Percentiles rank a stretch among this genome's conserved stretches.
Conservation (phyloP, 2,329 filamentous ascomycete genomes). For the Ceratocystis cacaofunesta region DNA sequence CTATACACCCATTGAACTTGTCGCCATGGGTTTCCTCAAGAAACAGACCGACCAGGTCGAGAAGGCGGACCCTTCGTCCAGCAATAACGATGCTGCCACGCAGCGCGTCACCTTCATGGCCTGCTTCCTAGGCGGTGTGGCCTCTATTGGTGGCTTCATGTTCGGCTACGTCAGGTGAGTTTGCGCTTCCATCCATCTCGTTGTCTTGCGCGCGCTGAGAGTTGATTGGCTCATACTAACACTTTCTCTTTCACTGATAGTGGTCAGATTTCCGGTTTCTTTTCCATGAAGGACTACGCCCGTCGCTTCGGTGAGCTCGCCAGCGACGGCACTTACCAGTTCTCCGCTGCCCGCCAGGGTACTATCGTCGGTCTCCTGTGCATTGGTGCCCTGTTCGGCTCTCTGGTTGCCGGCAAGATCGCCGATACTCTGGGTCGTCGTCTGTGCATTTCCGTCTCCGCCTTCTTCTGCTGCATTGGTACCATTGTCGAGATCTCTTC, state of each 20-base stretch:
- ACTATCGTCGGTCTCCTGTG: slow-evolving; percentile 49
- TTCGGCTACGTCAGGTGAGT: slow-evolving; percentile 42
- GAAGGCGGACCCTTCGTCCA: slow-evolving; percentile 12
- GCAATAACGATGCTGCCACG: slow-evolving; percentile 13
- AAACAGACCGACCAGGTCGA: slow-evolving; percentile 17
- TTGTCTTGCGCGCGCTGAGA: not conserved
- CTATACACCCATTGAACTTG: not conserved
- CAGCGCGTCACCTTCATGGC: slow-evolving; percentile 29
- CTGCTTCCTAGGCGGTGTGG: slow-evolving; percentile 35
- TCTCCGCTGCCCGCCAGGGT: slow-evolving; percentile 45
- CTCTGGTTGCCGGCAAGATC: slow-evolving; percentile 42
- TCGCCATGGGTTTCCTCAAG: slow-evolving; percentile 16
- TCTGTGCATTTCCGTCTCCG: slow-evolving; percentile 45
- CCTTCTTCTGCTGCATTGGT: slow-evolving; percentile 48
- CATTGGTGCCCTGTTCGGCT: slow-evolving; percentile 44
- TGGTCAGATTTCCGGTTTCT: slow-evolving; percentile 47
- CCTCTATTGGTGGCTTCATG: slow-evolving; percentile 42
- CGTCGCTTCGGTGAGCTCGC: slow-evolving; percentile 35
- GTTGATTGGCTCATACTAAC: not conserved
- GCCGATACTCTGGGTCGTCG: slow-evolving; percentile 48
- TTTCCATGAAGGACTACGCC: slow-evolving; percentile 43
- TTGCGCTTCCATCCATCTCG: not conserved
- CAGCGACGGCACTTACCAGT: slow-evolving; percentile 29
- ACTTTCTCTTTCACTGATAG: slow-evolving; percentile 22
- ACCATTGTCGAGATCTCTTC: slow-evolving; percentile 50